phyloP scores from a whole-genome alignment of 352 stramenopile genomes.

The Blastocystis sp. region DNA sequence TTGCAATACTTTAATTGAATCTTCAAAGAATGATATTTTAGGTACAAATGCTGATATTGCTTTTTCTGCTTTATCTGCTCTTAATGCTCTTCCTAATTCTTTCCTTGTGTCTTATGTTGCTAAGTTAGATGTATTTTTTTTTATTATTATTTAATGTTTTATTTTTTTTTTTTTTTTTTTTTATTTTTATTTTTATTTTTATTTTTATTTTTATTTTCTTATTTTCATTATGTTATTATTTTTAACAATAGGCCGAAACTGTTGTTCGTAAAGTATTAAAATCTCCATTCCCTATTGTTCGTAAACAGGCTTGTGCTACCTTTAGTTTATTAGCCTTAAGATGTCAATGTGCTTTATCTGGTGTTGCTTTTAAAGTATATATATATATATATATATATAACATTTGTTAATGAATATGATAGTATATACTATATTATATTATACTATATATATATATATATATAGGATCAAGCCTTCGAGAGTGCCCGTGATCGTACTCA shows the following conservation, averaged over 20 bases:
- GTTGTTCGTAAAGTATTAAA: conserved; percentile 21
- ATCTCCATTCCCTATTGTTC: conserved; percentile 21
- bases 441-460: too few species aligned
- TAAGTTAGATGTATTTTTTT: conserved; percentile 9
- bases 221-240: too few species aligned
- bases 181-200: too few species aligned
- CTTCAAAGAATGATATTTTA: conserved; percentile 20
- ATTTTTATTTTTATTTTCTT: too few species aligned
- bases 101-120: conserved; percentile 27
- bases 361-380: conserved; percentile 22
- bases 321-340: conserved; percentile 21
- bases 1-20: conserved; percentile 29
- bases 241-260: conserved; percentile 28
- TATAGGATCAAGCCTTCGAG: conserved; percentile 22
- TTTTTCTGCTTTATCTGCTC: conserved; percentile 18
- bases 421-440: too few species aligned
- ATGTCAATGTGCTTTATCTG: conserved; percentile 18
- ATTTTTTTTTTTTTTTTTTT: too few species aligned
- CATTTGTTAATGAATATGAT: too few species aligned
- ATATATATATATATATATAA: not conserved
- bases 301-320: conserved; percentile 17
- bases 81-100: conserved; percentile 22
- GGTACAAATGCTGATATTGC: conserved; percentile 25
- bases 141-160: not conserved
- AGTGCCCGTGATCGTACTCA: conserved; percentile 6